Evolutionary conservation across 2,329 filamentous ascomycete genomes (phyloP), one percentile per base, ranked within the genome.

Genomic region (Xylariomycetidae sp.): DNA sequence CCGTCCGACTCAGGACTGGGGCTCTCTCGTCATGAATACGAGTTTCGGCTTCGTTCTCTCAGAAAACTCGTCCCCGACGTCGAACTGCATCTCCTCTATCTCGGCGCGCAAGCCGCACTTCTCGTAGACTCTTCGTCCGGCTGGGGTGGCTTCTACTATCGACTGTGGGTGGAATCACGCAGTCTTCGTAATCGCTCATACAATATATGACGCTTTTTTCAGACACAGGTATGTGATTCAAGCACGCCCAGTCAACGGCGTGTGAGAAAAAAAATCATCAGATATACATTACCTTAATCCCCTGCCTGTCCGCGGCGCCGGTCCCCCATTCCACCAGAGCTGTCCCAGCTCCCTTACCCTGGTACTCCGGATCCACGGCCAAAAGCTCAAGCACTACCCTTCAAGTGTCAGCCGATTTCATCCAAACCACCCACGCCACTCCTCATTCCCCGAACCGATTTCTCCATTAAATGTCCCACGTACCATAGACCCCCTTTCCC

Each of bases 321-420:
- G 35, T 47, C n/a, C 49, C 49, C 49, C 49, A 51, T 11, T 30
- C 16, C 6, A 52, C 49, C 2, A 52, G 46, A 27, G 40, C 40
- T 9, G 36, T 34, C 5, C 49, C 48, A 4, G 44, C 49, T 2
- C 49, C 48, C 20, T 43, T 8, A 19, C 40, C 34, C 30, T 50
- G 46, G 20, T 41, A 44, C 10, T 41, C 40, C 4, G 46, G 45
- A 26, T 48, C 43, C 6, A 50, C 42, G 3, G 44, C 48, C 3
- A 52, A 30, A 2, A 51, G 18, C 30, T 51, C 48, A 15, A 52
- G 46, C 7, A 52, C 49, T 52, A 37, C 13, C 27, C 14, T 18
- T 6, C 23, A 29, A 7, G 19, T n/a, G 13, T 37, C 5, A 36
- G 11, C 18, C 5, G 9, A 10, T 10, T 5, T 3, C 30, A n/a